These are phyloP conservation scores for Vitis rupestris DNA, from an alignment of 164 flowering plant species.

Conservation along the genomic window DNA sequence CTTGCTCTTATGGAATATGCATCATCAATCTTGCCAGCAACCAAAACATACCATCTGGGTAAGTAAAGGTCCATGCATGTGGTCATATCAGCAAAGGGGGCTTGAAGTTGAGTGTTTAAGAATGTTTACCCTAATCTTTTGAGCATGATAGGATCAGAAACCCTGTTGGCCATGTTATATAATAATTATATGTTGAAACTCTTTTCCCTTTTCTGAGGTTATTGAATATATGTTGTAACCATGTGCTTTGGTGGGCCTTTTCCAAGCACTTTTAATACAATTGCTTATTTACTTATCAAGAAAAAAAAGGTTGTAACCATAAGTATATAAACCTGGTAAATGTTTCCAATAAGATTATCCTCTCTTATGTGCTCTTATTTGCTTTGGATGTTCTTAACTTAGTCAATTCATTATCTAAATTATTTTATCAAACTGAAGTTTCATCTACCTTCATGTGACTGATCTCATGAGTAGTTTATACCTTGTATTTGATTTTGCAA, in stretches of 20 bases:
- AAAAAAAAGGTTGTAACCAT: too few relatives aligned
- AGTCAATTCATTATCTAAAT: too few relatives aligned
- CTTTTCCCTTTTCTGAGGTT: not conserved
- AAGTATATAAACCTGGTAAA: too few relatives aligned
- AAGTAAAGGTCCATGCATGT: slow-evolving; percentile 7
- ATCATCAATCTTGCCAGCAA: slow-evolving; percentile 83
- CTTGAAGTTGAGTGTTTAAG: not conserved
- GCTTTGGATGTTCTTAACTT: too few relatives aligned
- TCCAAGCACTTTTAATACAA: too few relatives aligned
- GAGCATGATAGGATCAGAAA: not conserved
- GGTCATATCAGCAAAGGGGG: not conserved
- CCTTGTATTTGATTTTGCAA: slow-evolving; percentile 12
- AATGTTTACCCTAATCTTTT: not conserved
- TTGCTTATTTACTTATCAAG: too few relatives aligned
- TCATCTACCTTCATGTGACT: not conserved
- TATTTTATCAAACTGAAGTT: not conserved
- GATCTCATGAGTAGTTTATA: not conserved
- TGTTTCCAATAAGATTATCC: too few relatives aligned
- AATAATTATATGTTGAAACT: not conserved
- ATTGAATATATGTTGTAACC: not conserved
- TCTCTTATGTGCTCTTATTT: too few relatives aligned
- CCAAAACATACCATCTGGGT: slow-evolving; percentile 92
- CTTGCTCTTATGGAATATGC: slow-evolving; percentile 94
- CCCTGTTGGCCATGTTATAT: not conserved
- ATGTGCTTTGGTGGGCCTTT: too few relatives aligned